Conservation (phyloP, 176 grass and related monocot species). For the Melocanna baccifera region DNA sequence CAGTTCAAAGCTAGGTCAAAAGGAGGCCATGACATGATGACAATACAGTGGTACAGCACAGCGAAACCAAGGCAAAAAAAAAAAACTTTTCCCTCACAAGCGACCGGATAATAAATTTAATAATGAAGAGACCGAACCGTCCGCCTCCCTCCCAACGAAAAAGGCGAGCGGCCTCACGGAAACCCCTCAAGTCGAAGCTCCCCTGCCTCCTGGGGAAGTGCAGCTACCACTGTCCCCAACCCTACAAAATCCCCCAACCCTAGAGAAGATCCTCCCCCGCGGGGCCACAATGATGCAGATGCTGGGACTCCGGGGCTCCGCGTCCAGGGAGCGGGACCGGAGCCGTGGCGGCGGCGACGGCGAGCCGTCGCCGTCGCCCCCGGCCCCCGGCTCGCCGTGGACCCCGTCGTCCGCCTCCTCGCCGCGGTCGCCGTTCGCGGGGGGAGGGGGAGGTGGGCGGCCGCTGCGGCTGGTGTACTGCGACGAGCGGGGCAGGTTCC, state of each 20-base stretch:
- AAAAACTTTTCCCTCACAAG: too few relatives aligned
- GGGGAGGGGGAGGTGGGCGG: constrained; percentile 11
- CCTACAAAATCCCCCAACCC: constrained; percentile 15
- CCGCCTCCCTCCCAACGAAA: neutral
- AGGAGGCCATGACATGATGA: neutral
- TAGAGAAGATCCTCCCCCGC: neutral
- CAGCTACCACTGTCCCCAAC: neutral
- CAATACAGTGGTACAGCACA: neutral
- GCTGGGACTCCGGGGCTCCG: constrained; percentile 57
- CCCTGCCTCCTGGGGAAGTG: neutral
- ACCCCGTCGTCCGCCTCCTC: constrained; percentile 7
- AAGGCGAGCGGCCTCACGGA: neutral
- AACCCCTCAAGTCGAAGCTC: neutral
- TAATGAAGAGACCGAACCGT: neutral
- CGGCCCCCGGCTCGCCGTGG: neutral
- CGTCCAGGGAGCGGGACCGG: constrained; percentile 42
- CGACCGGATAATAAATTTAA: too few relatives aligned
- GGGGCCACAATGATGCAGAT: constrained; percentile 59
- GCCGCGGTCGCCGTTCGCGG: constrained; percentile 1
- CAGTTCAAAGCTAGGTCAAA: neutral
- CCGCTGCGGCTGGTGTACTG: constrained; percentile 74
- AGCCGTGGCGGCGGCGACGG: neutral
- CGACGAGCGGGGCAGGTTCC: constrained; percentile 62
- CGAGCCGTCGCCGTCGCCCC: neutral
- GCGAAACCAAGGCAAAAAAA: neutral